Evolutionary conservation across 208 protist genomes (phyloP).

Genomic region (Lotmaria passim): DNA sequence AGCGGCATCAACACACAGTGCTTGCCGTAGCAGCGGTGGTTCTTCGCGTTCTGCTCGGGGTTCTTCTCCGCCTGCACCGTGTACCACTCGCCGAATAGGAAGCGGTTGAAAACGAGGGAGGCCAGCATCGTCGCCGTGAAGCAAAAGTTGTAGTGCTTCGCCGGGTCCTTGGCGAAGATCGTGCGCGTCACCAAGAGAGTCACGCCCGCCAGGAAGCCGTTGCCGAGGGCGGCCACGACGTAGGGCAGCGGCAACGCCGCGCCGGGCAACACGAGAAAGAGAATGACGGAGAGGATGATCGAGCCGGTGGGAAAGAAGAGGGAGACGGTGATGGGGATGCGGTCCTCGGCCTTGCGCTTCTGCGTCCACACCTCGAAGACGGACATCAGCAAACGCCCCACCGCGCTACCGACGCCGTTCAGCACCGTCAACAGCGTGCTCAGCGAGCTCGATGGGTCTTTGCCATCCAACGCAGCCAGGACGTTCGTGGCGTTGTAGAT

Average conservation of each 20-base stretch:
- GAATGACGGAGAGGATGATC: constrained; percentile 45
- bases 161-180: constrained; percentile 69
- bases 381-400: constrained; percentile 65
- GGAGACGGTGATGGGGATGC: constrained; percentile 59
- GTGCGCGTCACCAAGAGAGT: constrained; percentile 62
- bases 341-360: constrained; percentile 55
- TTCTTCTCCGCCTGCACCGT: constrained; percentile 58
- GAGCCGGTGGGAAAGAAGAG: constrained; percentile 45
- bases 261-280: constrained; percentile 47
- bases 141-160: constrained; percentile 79
- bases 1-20: constrained; percentile 54
- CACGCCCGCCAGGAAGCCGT: constrained; percentile 55
- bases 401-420: constrained; percentile 67
- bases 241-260: constrained; percentile 57
- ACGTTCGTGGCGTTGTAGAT: constrained; percentile 68
- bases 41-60: constrained; percentile 32
- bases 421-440: constrained; percentile 60
- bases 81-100: constrained; percentile 81
- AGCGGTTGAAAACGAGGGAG: constrained; percentile 57
- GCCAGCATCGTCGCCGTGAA: constrained; percentile 41
- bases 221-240: constrained; percentile 54
- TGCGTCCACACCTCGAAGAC: constrained; percentile 62
- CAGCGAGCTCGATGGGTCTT: constrained; percentile 34
- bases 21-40: constrained; percentile 45
- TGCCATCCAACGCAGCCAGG: constrained; percentile 46